These are phyloP conservation scores for Eutreptiella sp. DNA, from an alignment of 208 protist genomes.

Conservation along the genomic window DNA sequence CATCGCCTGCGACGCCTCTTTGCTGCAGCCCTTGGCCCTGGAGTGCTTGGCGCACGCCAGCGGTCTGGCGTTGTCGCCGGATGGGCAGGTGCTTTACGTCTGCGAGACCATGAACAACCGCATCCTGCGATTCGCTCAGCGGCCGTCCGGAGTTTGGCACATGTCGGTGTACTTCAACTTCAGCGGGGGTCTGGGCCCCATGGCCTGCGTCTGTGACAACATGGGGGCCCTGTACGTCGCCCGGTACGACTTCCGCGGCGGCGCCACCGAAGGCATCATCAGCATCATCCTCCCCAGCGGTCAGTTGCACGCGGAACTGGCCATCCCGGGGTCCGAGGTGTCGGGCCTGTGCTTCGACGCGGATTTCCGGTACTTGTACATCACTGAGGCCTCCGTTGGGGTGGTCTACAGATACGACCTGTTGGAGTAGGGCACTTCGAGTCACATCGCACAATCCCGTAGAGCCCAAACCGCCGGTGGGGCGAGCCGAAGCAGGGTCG, in stretches of 20 bases:
- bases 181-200: conserved; percentile 24
- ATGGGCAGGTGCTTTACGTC: conserved; percentile 24
- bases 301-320: neutral
- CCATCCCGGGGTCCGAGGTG: conserved; percentile 28
- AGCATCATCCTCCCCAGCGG: conserved; percentile 12
- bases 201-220: conserved; percentile 9
- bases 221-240: conserved; percentile 31
- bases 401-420: conserved; percentile 51
- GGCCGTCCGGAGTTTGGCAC: conserved; percentile 27
- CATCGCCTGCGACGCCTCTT: conserved; percentile 9
- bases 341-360: conserved; percentile 18
- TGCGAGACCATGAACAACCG: conserved; percentile 29
- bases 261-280: conserved; percentile 6
- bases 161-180: conserved; percentile 34
- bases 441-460: too few species aligned
- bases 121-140: conserved; percentile 18
- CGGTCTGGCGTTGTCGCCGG: neutral
- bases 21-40: neutral
- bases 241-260: conserved; percentile 21
- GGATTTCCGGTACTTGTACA: conserved; percentile 12
- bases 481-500: too few species aligned
- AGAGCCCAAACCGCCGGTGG: too few species aligned
- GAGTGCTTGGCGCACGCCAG: conserved; percentile 18
- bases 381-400: conserved; percentile 28
- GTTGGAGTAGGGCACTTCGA: conserved; percentile 33